Base-by-base conservation (phyloP, 306 rosid species). In the Rosa rugosa region DNA sequence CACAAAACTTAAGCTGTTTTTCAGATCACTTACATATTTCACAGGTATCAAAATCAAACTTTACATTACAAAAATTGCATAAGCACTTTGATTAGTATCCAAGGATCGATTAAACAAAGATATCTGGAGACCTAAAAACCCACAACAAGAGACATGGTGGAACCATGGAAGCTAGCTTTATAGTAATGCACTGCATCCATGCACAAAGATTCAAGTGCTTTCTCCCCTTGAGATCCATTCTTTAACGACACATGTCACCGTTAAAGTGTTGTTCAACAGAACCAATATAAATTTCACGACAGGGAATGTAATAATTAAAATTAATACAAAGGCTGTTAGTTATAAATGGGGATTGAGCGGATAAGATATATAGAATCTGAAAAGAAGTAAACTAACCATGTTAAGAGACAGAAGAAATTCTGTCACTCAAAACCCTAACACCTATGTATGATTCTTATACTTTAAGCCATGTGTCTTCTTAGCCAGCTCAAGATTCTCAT, bases 391-490 rank as follows among this genome's bases (percentile, higher is more conserved):
- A 13, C 69, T 31, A 31, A 63, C 66, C 31, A 25, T 23, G 38
- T 60, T 60, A 23, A 11, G 66, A 60, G 66, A 77, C 80, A 72
- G 50, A 70, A 75, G 87, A 85, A 87, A 86, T 83, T 81, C 71
- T 89, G 89, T 86, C 90, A 89, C 88, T 78, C 76, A 62, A 85
- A 89, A 86, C 91, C 89, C 86, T 86, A 87, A 90, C 91, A 90
- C n/a, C 71, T 4, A 38, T 17, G 5, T 16, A 16, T 9, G 71
- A 66, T 11, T 63, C 68, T 12, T 63, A 63, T 38, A 38, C 69
- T 63, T 17, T 59, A 27, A 27, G 10, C n/a, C 69, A 34, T 63
- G 69, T 6, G n/a, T 34, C 20, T 60, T 11, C 16, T 22, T 60
- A 60, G 16, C 16, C 69, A 63, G 69, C 23, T 57, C 68, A 75